Base-by-base conservation (phyloP, 192 early-diverging fungal genomes). In the Entomortierella chlamydospora region DNA sequence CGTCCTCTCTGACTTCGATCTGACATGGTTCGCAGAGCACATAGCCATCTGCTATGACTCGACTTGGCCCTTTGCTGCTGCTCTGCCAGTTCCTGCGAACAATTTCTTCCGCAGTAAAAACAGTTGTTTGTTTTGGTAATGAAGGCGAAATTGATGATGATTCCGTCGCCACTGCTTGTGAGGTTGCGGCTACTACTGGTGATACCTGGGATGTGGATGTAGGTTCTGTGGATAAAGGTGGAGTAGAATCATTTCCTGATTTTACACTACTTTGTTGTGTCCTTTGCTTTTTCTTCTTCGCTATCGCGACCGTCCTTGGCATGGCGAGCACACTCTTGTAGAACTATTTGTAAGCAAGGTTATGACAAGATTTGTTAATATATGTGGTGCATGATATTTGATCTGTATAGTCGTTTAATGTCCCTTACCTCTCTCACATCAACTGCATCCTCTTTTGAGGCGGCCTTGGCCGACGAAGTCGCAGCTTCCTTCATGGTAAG, bases 11-110 rank as follows among this genome's bases (percentile, higher is more conserved):
- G 6, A 79, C 68, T 28, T 70, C 67, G 9, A 70, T 79, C n/a
- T 70, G 67, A 33, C 76, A 79, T 17, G 68, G 1, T 23, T 70
- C 68, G 30, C 76, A 79, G 15, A 79, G 54, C 12, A 70, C 26
- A 42, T 65, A 58, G 10, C 68, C 76, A 6, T 64, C 57, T 1
- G 57, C 52, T 0, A 60, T 29, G 8, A 61, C n/a, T 39, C 51
- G 13, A 0, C 55, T 15, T 6, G 34, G 7, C 28, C 47, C 45
- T 11, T n/a, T n/a, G n/a, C 49, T 33, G 23, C 30, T 42, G 17
- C 9, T 34, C 8, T 58, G 61, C 66, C 67, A 70, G 49, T 78
- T 78, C 50, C 67, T 69, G 17, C 58, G 67, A 0, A 70, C 41
- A 43, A 68, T 30, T 39, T 77, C 59, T 49, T 50, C 51, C 28